A percentile compares a stretch with the other conserved stretches of the same genome.
Conservation (phyloP, 257 asterid species). For the Fraxinus pennsylvanica region DNA sequence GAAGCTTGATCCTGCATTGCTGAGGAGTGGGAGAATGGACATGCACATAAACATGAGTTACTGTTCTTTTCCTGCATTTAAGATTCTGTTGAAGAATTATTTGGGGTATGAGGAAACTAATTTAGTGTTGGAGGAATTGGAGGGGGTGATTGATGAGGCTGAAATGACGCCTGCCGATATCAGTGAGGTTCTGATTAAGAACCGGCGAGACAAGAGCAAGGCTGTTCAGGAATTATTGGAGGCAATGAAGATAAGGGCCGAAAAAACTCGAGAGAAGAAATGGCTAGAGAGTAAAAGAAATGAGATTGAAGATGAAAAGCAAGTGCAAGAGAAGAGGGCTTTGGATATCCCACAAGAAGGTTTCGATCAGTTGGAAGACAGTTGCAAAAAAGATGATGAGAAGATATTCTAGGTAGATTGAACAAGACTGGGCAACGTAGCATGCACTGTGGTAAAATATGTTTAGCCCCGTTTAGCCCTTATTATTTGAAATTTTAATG, state of each 20-base stretch:
- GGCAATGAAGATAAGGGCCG: constrained; percentile 31
- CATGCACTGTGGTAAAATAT: too few species aligned
- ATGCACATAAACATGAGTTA: constrained; percentile 52
- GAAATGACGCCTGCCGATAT: constrained; percentile 56
- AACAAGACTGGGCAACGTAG: too few species aligned
- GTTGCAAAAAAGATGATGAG: too few species aligned
- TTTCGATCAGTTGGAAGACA: background rate
- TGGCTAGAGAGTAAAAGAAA: constrained; percentile 13
- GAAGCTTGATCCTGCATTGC: constrained; percentile 51
- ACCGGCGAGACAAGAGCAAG: constrained; percentile 35
- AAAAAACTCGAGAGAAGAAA: constrained; percentile 2
- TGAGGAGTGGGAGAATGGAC: constrained; percentile 55
- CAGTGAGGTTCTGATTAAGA: constrained; percentile 47
- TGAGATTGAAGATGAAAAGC: constrained; percentile 36
- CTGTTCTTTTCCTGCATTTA: constrained; percentile 36
- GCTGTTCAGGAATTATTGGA: constrained; percentile 38
- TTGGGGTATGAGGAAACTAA: constrained; percentile 34
- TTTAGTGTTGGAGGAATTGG: constrained; percentile 32
- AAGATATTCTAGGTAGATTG: too few species aligned
- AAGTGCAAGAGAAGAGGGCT: constrained; percentile 41
- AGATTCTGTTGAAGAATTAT: constrained; percentile 45
- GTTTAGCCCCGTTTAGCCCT: too few species aligned
- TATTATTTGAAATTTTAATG: too few species aligned
- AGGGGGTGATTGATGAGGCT: constrained; percentile 34
- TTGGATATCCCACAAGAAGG: constrained; percentile 33